Base-by-base conservation (phyloP, 768 basidiomycete genomes). In the Tricholomella constricta region DNA sequence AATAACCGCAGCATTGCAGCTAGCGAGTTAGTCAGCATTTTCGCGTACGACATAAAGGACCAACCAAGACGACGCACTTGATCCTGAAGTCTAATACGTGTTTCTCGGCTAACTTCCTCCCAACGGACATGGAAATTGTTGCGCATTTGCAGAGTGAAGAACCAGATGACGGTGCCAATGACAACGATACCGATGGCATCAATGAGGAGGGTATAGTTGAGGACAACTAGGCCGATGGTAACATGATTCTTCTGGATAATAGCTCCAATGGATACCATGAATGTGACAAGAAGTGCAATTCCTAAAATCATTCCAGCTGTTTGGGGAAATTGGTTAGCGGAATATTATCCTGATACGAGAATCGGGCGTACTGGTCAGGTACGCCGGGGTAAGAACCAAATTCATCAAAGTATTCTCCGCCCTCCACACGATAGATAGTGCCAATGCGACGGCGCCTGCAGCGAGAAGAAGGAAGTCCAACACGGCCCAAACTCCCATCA, bases 1-100 rank as follows among this genome's bases (percentile, higher is more conserved):
- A 89, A 69, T 93, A 96, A 15, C 94, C 94, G 62, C 94, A 96
- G 72, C 94, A 95, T 51, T 71, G 67, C 60, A 92, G 77, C 92
- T 94, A 52, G 35, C 35, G 61, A 47, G 32, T 44, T 11, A 36
- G 29, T 35, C 22, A 45, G 20, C 46, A 17, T 35, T n/a, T 42
- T 14, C 3, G 14, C 31, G 43, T 23, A 3, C 3, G 29, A 37
- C 10, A 15, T 45, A 45, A 11, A 46, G 19, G 12, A 27, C 6
- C 17, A 14, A 32, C 36, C 22, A 25, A 15, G 35, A 47, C 15
- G 46, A 69, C 78, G 54, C 57, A 92, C 92, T 77, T 77, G 69
- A 60, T 95, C 84, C 70, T 96, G 94, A 25, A 95, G 67, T 14
- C 70, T 63, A 34, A 84, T 74, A 55, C 83, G 78, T 19, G 72